Base-by-base conservation (phyloP, 345 rosid species). In the Acer negundo region DNA sequence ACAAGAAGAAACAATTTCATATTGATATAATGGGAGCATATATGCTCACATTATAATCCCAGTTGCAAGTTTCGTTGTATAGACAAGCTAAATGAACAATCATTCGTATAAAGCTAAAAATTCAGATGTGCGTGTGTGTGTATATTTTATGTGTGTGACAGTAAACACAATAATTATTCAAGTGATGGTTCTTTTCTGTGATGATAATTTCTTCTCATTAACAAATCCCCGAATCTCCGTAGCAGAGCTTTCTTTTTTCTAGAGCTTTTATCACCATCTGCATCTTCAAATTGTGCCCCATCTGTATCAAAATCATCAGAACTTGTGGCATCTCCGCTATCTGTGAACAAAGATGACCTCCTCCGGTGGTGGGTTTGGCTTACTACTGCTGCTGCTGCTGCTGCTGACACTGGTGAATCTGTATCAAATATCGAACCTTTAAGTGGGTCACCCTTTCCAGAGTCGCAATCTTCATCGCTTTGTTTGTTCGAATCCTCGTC, bases 361-460 rank as follows among this genome's bases (percentile, higher is more conserved):
- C 83, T 82, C 77, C 85, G 58, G 62, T 79, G 91, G 67, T 84
- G 90, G 24, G 47, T 64, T 53, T 53, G 58, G 58, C 6, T 13
- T 42, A 78, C 40, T 42, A 42, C 46, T 9, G 46, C 10, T 3
- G 49, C 7, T 0, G 71, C 46, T 9, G 46, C 10, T 3, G 49
- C 7, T 0, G 71, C 69, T 8, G 86, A 84, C 7, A 76, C 79
- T 15, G 94, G 95, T 1, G 94, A 86, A 67, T 84, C 89, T 0
- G 81, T 79, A 59, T 94, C 95, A 75, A 96, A 91, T 38, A 91
- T 92, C 0, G 99, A 93, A 5, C 99, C 98, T 62, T 80, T 86
- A 9, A 96, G 86, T 0, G 88, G 92, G 67, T 93, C 88, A 0
- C 58, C 73, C 8, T 70, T 67, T 7, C 56, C 79, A 7, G 83